phyloP scores from a whole-genome alignment of 2,329 filamentous ascomycete genomes.

The Scedosporium minutisporum region DNA sequence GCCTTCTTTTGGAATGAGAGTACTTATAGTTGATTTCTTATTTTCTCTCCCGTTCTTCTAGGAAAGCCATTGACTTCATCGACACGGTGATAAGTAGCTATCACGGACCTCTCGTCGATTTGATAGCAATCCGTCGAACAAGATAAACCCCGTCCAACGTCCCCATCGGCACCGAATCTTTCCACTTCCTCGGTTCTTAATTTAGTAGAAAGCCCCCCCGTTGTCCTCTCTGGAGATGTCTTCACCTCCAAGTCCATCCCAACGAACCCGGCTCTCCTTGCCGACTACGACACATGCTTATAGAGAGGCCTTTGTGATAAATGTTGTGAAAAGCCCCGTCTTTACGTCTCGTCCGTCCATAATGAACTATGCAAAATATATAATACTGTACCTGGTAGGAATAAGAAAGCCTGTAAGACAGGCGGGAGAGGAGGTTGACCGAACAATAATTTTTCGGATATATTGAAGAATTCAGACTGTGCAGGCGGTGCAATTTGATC shows the following conservation, averaged over 20 bases:
- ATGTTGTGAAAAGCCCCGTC: constrained; percentile 48
- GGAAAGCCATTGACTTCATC: constrained; percentile 51
- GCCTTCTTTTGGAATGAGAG: neutral
- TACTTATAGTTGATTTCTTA: neutral
- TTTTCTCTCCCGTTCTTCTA: neutral
- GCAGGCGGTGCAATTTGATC: neutral
- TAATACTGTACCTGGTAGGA: constrained; percentile 42
- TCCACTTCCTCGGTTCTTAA: constrained; percentile 43
- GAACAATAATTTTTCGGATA: constrained; percentile 44
- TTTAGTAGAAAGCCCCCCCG: constrained; percentile 46
- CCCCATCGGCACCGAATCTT: constrained; percentile 52
- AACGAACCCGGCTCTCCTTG: constrained; percentile 58
- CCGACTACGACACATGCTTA: constrained; percentile 44
- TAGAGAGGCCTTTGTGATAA: constrained; percentile 55
- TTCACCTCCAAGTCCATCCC: constrained; percentile 50
- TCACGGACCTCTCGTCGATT: constrained; percentile 46
- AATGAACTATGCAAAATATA: constrained; percentile 63
- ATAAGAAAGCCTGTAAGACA: constrained; percentile 41
- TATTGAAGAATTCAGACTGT: constrained; percentile 18
- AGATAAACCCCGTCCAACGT: constrained; percentile 49
- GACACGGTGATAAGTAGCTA: constrained; percentile 48
- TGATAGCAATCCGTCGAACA: constrained; percentile 60
- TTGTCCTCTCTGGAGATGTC: constrained; percentile 61
- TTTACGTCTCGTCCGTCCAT: constrained; percentile 50
- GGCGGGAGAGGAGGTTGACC: constrained; percentile 41